phyloP scores from a whole-genome alignment of 768 basidiomycete genomes.

The Jaapia argillacea region DNA sequence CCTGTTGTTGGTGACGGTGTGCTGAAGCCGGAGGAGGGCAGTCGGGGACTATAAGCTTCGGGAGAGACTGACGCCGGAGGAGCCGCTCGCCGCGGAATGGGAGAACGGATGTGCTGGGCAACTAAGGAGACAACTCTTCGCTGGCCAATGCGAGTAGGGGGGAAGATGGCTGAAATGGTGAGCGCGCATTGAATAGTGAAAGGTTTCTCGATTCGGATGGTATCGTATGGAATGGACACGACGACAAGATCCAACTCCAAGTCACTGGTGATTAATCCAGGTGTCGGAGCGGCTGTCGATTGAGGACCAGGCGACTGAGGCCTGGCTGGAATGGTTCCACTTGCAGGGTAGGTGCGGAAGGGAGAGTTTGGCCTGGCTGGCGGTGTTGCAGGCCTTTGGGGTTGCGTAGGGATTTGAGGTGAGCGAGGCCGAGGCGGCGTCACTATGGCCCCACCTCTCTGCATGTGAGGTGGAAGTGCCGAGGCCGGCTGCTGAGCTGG shows the following conservation, averaged over 20 bases:
- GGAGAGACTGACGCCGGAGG: constrained; percentile 13
- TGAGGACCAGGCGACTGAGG: constrained; percentile 19
- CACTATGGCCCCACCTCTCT: constrained; percentile 34
- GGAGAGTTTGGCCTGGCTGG: constrained; percentile 31
- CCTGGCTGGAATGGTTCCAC: constrained; percentile 3
- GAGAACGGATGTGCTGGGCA: constrained; percentile 54
- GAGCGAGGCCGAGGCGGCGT: constrained; percentile 47
- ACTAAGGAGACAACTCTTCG: constrained; percentile 40
- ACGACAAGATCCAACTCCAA: constrained; percentile 52
- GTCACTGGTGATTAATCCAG: constrained; percentile 19
- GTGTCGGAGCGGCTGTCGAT: constrained; percentile 21
- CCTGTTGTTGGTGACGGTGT: constrained; percentile 24
- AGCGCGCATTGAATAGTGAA: constrained; percentile 50
- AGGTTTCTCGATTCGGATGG: constrained; percentile 41
- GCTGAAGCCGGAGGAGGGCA: constrained; percentile 43
- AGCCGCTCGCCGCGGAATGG: constrained; percentile 11
- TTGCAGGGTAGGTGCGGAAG: constrained; percentile 23
- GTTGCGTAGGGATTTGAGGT: constrained; percentile 31
- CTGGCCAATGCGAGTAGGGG: constrained; percentile 18
- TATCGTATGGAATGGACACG: constrained; percentile 33
- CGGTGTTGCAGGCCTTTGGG: constrained; percentile 51
- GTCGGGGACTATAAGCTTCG: constrained; percentile 23
- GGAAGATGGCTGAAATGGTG: constrained; percentile 36
- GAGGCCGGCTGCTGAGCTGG: constrained; percentile 35
- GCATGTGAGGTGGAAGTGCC: constrained; percentile 73